Percentiles rank a stretch among this genome's conserved stretches.
phyloP scores from a whole-genome alignment of 2,329 filamentous ascomycete species.

The Pochonia chlamydosporia region DNA sequence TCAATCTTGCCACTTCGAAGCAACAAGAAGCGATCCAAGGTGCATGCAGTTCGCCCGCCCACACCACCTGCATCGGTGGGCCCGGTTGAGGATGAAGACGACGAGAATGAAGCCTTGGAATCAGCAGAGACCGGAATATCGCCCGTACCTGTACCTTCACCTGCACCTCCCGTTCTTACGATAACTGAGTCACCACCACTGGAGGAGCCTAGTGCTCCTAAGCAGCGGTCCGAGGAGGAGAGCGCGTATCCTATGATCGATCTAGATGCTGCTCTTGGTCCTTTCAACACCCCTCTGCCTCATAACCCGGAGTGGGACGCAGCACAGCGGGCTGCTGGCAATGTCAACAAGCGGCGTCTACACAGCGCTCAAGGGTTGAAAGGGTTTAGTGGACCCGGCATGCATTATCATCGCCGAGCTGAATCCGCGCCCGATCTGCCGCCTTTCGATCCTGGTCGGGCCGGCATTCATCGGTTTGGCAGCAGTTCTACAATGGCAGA shows the following conservation, averaged over 20 bases:
- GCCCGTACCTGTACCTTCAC: slow-evolving; percentile 15
- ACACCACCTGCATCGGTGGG: slow-evolving; percentile 37
- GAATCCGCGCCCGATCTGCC: slow-evolving; percentile 77
- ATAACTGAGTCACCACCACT: slow-evolving; percentile 33
- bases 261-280: slow-evolving; percentile 85
- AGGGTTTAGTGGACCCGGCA: slow-evolving; percentile 61
- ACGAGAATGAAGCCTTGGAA: slow-evolving; percentile 16
- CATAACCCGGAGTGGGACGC: slow-evolving; percentile 62
- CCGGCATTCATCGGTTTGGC: slow-evolving; percentile 55
- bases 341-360: slow-evolving; percentile 57
- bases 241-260: slow-evolving; percentile 79
- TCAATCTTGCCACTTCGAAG: slow-evolving; percentile 59
- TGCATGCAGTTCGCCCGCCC: slow-evolving; percentile 32
- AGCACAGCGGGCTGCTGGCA: slow-evolving; percentile 52
- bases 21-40: slow-evolving; percentile 35
- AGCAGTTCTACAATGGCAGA: slow-evolving; percentile 75
- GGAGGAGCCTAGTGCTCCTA: slow-evolving; percentile 13
- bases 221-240: slow-evolving; percentile 49
- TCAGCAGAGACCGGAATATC: slow-evolving; percentile 15
- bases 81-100: slow-evolving; percentile 21
- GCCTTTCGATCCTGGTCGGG: slow-evolving; percentile 59
- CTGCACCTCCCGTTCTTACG: slow-evolving; percentile 32
- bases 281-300: slow-evolving; percentile 75
- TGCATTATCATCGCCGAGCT: slow-evolving; percentile 71
- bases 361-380: slow-evolving; percentile 72